Evolutionary conservation across 2,329 filamentous ascomycete genomes (phyloP), one percentile per base, ranked within the genome.

Genomic region (Epichloe gansuensis): DNA sequence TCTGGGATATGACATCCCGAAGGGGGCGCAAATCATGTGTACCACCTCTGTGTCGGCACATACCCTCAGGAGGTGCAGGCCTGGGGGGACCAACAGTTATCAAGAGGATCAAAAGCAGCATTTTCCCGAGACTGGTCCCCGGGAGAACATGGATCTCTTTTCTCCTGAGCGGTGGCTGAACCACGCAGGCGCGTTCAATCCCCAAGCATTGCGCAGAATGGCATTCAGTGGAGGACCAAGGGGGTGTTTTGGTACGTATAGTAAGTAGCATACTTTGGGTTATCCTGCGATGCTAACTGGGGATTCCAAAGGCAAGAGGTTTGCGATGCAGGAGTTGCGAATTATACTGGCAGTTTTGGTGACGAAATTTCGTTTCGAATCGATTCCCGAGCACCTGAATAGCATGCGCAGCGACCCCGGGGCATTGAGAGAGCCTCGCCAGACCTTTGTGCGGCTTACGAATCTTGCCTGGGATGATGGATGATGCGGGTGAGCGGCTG

Each of bases 91-190:
- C 3, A 35, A 35, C 3, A 23, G 11, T 3, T 2, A 34, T 21
- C 5, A 38, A 34, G 39, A 35, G 4, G 31, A 13, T 4, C n/a
- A 36, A 6, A 11, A 5, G 12, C 17, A 25, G 35, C 7, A 2
- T 39, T 15, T 3, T 17, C 11, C 17, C 11, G 6, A 38, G 3
- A 5, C 45, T 3, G 31, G 9, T 38, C 3, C 2, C 9, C 9
- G 38, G 15, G 25, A 42, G 4, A 15, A 38, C 7, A 34, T 56
- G 46, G 36, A 49, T 36, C 39, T 35, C 4, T 55, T 57, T 15
- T 36, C 47, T 6, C 56, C 56, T 3, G 53, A 49, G 5, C 31
- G 56, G 36, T 57, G 55, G 55, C 51, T 56, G 23, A 46, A 47
- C 43, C 25, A 49, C 9, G 42, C 23, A 4, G 51, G 47, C 3